Conservation (phyloP, 345 rosid genomes). For the Eucalyptus virginea region DNA sequence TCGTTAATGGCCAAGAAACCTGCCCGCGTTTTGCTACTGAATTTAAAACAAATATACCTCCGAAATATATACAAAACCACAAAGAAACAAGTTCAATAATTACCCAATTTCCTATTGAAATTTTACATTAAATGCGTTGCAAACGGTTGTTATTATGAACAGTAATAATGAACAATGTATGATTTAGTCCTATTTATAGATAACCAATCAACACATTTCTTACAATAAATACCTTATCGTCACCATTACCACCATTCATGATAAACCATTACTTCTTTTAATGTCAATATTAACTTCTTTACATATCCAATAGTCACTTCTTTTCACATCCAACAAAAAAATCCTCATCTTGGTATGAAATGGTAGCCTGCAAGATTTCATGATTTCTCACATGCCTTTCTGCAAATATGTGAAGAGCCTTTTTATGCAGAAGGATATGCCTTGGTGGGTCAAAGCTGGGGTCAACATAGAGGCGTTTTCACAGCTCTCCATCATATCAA, state of each 20-base stretch:
- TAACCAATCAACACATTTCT: neutral
- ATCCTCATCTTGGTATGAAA: neutral
- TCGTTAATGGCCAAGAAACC: neutral
- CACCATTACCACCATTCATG: neutral
- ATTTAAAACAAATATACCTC: neutral
- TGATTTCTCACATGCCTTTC: neutral
- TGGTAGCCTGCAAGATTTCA: neutral
- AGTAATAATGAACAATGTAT: neutral
- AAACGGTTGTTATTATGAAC: neutral
- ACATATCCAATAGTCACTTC: neutral
- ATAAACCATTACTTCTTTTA: neutral
- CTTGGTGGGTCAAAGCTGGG: neutral
- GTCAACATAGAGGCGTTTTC: neutral
- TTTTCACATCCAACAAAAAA: neutral
- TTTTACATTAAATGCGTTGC: neutral
- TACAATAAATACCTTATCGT: neutral
- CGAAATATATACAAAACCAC: neutral
- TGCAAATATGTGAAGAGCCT: neutral
- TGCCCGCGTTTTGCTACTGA: neutral
- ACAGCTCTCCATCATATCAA: neutral
- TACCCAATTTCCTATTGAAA: neutral
- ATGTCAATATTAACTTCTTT: neutral
- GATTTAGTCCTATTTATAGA: neutral
- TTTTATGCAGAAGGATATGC: neutral
- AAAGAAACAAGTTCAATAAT: neutral